Evolutionary conservation across 805 yeast genomes (phyloP), one percentile per base, ranked within the genome.

Genomic region (Isabelozyma rhagii): DNA sequence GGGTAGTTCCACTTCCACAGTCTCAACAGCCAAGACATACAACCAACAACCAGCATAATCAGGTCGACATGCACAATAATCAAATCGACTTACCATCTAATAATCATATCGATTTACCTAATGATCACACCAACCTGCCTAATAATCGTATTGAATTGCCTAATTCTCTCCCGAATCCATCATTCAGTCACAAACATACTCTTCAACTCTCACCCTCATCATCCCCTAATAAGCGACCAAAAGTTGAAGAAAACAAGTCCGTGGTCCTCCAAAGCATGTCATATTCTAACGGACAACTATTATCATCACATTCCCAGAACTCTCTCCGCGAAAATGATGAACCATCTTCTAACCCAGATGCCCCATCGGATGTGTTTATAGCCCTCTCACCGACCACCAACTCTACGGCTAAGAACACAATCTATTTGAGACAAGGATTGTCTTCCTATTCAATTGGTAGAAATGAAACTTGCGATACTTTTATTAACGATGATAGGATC

Each of bases 381-480:
- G 74, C 84, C 1, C 70, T 91, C 42, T 67, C 68, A 9, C 85
- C 92, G 2, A 54, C 76, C 21, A 78, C 72, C 0, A 72, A 72
- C 4, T 80, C 85, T 48, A 67, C 76, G 6, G 52, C 61, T 64
- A 76, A 47, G 62, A 68, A 72, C 10, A 78, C 81, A 3, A 74
- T 89, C 6, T 71, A 74, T 50, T 72, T 91, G n/a, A 78, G 82
- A 34, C 91, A 86, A 59, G 88, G 89, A 27, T 75, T 77, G 15
- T 83, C 81, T 44, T 82, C 83, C 8, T 85, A 83, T 62, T 76
- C 84, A 49, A 78, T 93, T 48, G 98, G 99, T 1, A 73, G 98
- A 36, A 78, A 80, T 18, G 80, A 76, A 17, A 80, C 76, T 3
- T 80, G 88, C 51, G 83, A 87, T 60, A 77, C 81, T 34, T 73